A percentile compares a stretch with the other conserved stretches of the same genome.
These are phyloP conservation scores for Acrocalymma vagum DNA, from an alignment of 2,329 filamentous ascomycete genomes.

Conservation along the genomic window DNA sequence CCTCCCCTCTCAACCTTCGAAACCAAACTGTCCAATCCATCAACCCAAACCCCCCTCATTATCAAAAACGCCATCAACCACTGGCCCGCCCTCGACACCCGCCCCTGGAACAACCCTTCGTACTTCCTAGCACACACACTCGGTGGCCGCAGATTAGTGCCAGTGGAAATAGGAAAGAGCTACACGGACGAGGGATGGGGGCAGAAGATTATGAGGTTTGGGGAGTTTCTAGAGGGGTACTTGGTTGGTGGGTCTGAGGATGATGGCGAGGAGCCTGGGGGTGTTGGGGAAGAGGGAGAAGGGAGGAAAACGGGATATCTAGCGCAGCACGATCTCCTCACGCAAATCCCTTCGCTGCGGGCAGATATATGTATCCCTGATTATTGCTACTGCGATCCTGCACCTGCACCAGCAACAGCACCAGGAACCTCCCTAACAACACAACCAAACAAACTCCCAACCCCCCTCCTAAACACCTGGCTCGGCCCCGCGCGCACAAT, in stretches of 20 bases:
- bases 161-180: conserved; percentile 84
- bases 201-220: conserved; percentile 80
- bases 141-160: conserved; percentile 79
- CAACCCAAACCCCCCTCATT: conserved; percentile 65
- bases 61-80: conserved; percentile 70
- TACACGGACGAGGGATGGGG: conserved; percentile 89
- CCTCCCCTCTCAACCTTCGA: conserved; percentile 39
- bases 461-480: conserved; percentile 87
- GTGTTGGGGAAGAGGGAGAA: neutral
- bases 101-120: conserved; percentile 74
- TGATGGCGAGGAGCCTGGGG: neutral
- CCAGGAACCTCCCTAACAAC: conserved; percentile 19
- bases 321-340: conserved; percentile 88
- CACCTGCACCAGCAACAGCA: no score
- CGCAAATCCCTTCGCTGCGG: conserved; percentile 79
- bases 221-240: conserved; percentile 71
- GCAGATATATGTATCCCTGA: conserved; percentile 83
- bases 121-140: conserved; percentile 82
- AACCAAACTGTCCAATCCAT: conserved; percentile 24
- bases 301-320: conserved; percentile 73
- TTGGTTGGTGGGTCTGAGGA: conserved; percentile 54
- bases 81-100: conserved; percentile 80
- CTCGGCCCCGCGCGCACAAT: conserved; percentile 88
- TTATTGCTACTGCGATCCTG: conserved; percentile 77
- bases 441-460: conserved; percentile 45